Conservation (phyloP, 371 early-diverging fungal species). For the Catenaria anguillulae region DNA sequence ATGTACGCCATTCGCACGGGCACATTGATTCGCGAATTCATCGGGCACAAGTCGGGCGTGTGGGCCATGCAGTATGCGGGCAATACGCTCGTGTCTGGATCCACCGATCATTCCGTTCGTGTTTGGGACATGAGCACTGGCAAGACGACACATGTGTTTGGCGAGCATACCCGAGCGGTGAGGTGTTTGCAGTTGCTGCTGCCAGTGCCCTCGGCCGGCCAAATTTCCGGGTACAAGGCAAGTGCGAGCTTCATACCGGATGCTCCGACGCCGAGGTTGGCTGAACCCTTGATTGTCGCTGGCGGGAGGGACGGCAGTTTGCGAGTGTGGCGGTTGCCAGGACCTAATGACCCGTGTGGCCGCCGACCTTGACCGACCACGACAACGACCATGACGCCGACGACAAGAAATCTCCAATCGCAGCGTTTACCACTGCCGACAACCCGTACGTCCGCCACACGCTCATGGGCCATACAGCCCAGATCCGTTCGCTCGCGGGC, state of each 20-base stretch:
- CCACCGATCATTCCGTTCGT: slow-evolving; percentile 34
- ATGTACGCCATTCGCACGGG: slow-evolving; percentile 77
- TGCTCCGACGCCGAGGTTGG: slow-evolving; percentile 9
- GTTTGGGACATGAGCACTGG: slow-evolving; percentile 43
- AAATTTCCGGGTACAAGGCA: neutral
- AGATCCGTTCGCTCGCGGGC: slow-evolving; percentile 88
- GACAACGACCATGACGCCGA: neutral
- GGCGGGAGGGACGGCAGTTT: slow-evolving; percentile 93
- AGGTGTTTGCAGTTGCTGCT: slow-evolving; percentile 77
- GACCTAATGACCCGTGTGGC: slow-evolving; percentile 37
- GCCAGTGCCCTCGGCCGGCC: slow-evolving; percentile 36
- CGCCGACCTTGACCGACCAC: slow-evolving; percentile 2
- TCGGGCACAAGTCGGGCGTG: slow-evolving; percentile 95
- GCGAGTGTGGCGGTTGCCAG: slow-evolving; percentile 85
- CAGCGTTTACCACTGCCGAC: neutral
- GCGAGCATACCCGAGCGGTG: slow-evolving; percentile 91
- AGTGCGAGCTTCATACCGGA: neutral
- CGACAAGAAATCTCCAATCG: too few relatives aligned
- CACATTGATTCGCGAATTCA: slow-evolving; percentile 40
- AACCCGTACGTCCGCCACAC: slow-evolving; percentile 46
- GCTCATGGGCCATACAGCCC: slow-evolving; percentile 71
- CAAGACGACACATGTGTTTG: slow-evolving; percentile 65
- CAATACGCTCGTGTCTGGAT: slow-evolving; percentile 40
- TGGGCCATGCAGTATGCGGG: slow-evolving; percentile 90
- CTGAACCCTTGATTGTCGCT: slow-evolving; percentile 58